A percentile compares a stretch with the other conserved stretches of the same genome.
Evolutionary conservation across 371 early-diverging fungal genomes (phyloP).

Genomic region (Syncephalis fuscata): DNA sequence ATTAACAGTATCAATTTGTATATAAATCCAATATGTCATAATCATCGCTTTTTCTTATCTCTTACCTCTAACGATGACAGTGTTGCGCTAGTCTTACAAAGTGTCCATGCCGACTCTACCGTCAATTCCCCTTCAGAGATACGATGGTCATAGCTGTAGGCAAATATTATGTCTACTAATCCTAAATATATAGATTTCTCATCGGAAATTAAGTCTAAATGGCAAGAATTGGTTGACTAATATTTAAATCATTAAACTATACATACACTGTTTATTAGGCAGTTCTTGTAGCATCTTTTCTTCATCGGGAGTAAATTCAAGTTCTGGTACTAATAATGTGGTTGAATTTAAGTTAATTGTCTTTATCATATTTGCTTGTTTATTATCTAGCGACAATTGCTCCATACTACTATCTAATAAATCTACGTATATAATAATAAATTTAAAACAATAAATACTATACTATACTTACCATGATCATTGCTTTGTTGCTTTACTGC

Average conservation of each 20-base stretch:
- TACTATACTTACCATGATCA: too few relatives aligned
- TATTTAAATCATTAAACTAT: conserved; percentile 1
- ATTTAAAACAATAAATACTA: too few relatives aligned
- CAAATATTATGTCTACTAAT: conserved; percentile 79
- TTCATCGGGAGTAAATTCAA: conserved; percentile 48
- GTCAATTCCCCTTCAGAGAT: conserved; percentile 70
- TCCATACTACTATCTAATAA: too few relatives aligned
- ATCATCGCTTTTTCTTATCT: too few relatives aligned
- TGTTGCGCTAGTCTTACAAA: conserved; percentile 67
- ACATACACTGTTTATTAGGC: conserved; percentile 60
- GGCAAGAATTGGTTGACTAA: background rate
- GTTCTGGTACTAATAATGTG: background rate
- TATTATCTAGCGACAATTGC: background rate
- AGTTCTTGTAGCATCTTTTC: conserved; percentile 51
- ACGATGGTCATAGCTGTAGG: conserved; percentile 77
- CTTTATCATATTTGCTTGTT: background rate
- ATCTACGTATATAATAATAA: too few relatives aligned
- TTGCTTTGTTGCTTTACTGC: background rate
- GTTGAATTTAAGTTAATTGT: too few relatives aligned
- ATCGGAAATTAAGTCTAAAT: conserved; percentile 35
- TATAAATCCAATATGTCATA: too few relatives aligned
- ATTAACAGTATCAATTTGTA: background rate
- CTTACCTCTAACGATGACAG: conserved; percentile 62
- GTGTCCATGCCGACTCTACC: conserved; percentile 83
- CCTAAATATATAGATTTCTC: conserved; percentile 60